Conservation (phyloP, 768 basidiomycete genomes). For the Glaciozyma martinii region DNA sequence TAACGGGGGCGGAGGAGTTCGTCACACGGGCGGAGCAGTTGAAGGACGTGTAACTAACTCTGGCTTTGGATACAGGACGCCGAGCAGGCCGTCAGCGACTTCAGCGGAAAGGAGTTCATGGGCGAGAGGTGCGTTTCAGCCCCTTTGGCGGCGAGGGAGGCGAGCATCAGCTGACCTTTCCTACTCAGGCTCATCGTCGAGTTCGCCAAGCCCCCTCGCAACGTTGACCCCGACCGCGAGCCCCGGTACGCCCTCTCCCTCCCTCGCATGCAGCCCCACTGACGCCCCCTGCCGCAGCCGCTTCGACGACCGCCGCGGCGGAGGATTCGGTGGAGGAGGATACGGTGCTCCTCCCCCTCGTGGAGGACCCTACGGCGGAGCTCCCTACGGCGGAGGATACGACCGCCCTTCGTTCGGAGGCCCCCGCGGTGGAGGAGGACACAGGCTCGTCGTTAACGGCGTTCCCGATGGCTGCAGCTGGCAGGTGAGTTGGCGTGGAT, state of each 20-base stretch:
- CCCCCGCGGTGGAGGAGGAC: constrained; percentile 42
- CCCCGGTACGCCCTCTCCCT: background rate
- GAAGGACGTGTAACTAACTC: background rate
- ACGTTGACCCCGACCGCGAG: constrained; percentile 18
- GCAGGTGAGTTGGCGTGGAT: constrained; percentile 58
- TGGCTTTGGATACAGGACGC: constrained; percentile 59
- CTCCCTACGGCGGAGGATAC: constrained; percentile 36
- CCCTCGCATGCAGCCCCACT: no score
- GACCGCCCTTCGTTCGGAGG: constrained; percentile 53
- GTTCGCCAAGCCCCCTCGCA: constrained; percentile 68
- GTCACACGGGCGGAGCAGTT: no score
- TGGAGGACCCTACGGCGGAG: background rate
- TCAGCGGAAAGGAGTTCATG: constrained; percentile 77
- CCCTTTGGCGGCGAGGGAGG: background rate
- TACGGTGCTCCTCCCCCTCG: constrained; percentile 25
- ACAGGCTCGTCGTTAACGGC: constrained; percentile 65
- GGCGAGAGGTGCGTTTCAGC: constrained; percentile 57
- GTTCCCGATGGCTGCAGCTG: constrained; percentile 92
- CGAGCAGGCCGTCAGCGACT: constrained; percentile 78
- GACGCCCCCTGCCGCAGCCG: constrained; percentile 37
- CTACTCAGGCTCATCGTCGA: constrained; percentile 77
- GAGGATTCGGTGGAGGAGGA: constrained; percentile 44
- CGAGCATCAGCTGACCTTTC: background rate
- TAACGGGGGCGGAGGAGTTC: no score
- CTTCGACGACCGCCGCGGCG: constrained; percentile 44